Conservation (phyloP, 495 filamentous ascomycete genomes). For the Lophium mytilinum region DNA sequence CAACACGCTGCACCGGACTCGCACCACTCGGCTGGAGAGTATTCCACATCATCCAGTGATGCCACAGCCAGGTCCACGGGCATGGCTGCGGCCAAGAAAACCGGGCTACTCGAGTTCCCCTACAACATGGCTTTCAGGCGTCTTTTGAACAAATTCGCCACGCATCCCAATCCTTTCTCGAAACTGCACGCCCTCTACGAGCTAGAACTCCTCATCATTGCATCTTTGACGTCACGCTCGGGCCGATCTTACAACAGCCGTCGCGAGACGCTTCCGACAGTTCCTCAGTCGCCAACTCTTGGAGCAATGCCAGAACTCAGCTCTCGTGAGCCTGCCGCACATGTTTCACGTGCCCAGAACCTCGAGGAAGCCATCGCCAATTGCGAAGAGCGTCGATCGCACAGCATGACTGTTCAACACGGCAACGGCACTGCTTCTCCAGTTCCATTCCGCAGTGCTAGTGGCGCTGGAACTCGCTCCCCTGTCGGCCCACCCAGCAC, state of each 20-base stretch:
- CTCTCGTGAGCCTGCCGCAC: conserved; percentile 28
- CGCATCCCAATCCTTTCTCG: conserved; percentile 77
- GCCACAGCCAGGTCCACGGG: conserved; percentile 33
- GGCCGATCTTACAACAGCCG: conserved; percentile 23
- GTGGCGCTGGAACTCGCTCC: conserved; percentile 16
- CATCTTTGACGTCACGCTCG: conserved; percentile 53
- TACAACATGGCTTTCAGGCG: conserved; percentile 58
- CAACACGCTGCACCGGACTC: conserved; percentile 33
- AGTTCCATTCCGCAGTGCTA: conserved; percentile 5
- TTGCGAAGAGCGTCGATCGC: conserved; percentile 58
- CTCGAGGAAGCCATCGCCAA: conserved; percentile 61
- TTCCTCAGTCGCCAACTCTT: conserved; percentile 31
- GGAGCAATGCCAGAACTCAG: conserved; percentile 29
- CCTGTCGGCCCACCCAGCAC: conserved; percentile 37
- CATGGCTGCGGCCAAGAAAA: conserved; percentile 33
- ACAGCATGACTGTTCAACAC: conserved; percentile 35
- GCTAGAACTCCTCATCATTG: conserved; percentile 70
- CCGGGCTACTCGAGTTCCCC: conserved; percentile 33
- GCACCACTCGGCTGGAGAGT: conserved; percentile 32
- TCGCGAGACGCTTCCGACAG: conserved; percentile 27
- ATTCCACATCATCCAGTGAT: conserved; percentile 36
- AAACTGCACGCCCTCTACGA: conserved; percentile 82
- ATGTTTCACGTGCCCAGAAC: conserved; percentile 30
- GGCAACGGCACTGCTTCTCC: conserved; percentile 27
- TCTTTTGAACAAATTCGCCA: conserved; percentile 77